Conservation (phyloP, 768 basidiomycete species). For the Collybiopsis luxurians region DNA sequence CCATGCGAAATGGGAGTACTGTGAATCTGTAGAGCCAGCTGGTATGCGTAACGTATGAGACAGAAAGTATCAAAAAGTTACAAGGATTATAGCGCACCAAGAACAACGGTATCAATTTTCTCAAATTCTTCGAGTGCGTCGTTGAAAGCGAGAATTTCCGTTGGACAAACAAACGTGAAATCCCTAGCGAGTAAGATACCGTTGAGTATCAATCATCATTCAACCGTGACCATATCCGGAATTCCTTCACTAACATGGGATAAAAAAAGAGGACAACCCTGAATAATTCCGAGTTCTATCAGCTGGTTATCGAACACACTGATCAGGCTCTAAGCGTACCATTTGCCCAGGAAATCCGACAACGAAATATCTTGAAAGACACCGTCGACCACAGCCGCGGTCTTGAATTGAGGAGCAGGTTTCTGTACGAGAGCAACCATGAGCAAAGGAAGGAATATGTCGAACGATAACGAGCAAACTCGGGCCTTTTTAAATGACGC, state of each 20-base stretch:
- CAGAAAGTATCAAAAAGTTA: too few species aligned
- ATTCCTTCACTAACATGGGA: slow-evolving; percentile 75
- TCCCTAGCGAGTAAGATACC: too few species aligned
- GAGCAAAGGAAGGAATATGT: too few species aligned
- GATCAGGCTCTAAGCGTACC: slow-evolving; percentile 60
- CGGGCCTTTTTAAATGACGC: too few species aligned
- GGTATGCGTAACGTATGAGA: too few species aligned
- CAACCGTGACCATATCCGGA: slow-evolving; percentile 1
- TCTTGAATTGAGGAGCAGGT: slow-evolving; percentile 78
- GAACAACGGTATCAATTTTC: slow-evolving; percentile 67
- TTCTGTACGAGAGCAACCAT: slow-evolving; percentile 75
- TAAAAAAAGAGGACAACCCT: slow-evolving; percentile 97
- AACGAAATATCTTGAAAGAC: slow-evolving; percentile 78
- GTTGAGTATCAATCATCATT: not conserved
- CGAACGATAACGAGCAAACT: too few species aligned
- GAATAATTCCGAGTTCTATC: not conserved
- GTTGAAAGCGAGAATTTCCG: slow-evolving; percentile 95
- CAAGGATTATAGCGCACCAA: too few species aligned
- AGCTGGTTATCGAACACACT: not conserved
- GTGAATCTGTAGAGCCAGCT: slow-evolving; percentile 93
- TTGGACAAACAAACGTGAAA: slow-evolving; percentile 91
- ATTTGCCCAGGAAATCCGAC: slow-evolving; percentile 74
- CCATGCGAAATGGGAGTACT: slow-evolving; percentile 88
- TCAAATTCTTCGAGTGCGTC: slow-evolving; percentile 77
- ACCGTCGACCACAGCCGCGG: slow-evolving; percentile 72